These are phyloP conservation scores for Neurospora tetraspora DNA, from an alignment of 495 filamentous ascomycete genomes.

Conservation along the genomic window DNA sequence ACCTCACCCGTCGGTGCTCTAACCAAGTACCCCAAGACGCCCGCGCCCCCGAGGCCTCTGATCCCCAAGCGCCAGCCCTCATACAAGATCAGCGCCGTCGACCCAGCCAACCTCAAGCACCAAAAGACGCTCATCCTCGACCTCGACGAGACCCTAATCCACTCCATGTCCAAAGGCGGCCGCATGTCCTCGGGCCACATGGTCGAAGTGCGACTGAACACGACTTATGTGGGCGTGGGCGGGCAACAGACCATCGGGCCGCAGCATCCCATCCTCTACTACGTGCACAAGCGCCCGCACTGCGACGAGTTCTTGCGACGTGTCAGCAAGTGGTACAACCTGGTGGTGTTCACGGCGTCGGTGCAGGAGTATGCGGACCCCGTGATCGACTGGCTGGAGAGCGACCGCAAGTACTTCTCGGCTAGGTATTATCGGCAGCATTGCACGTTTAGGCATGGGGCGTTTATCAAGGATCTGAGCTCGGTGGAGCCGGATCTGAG, in stretches of 20 bases:
- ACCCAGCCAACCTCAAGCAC: constrained; percentile 35
- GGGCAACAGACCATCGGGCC: constrained; percentile 60
- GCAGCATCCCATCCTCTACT: constrained; percentile 95
- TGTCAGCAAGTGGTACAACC: constrained; percentile 91
- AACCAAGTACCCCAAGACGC: constrained; percentile 82
- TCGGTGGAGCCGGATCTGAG: constrained; percentile 93
- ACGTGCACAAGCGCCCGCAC: constrained; percentile 93
- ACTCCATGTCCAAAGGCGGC: constrained; percentile 92
- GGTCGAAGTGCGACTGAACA: constrained; percentile 90
- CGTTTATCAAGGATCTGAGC: constrained; percentile 96
- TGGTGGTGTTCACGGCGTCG: constrained; percentile 93
- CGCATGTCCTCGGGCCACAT: constrained; percentile 95
- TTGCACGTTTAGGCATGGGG: constrained; percentile 87
- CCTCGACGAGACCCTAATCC: constrained; percentile 93
- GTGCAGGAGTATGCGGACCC: constrained; percentile 98
- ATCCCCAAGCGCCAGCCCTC: constrained; percentile 80
- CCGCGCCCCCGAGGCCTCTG: constrained; percentile 78
- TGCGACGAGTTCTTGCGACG: constrained; percentile 96
- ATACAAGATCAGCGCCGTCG: constrained; percentile 44
- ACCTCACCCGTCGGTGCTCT: constrained; percentile 72
- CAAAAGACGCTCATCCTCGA: constrained; percentile 94
- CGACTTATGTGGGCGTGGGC: constrained; percentile 49
- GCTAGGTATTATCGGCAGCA: constrained; percentile 91
- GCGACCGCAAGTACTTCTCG: constrained; percentile 90
- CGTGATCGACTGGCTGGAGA: constrained; percentile 97